Conservation (phyloP, 2,329 filamentous ascomycete species). For the Epicoccum nigrum region DNA sequence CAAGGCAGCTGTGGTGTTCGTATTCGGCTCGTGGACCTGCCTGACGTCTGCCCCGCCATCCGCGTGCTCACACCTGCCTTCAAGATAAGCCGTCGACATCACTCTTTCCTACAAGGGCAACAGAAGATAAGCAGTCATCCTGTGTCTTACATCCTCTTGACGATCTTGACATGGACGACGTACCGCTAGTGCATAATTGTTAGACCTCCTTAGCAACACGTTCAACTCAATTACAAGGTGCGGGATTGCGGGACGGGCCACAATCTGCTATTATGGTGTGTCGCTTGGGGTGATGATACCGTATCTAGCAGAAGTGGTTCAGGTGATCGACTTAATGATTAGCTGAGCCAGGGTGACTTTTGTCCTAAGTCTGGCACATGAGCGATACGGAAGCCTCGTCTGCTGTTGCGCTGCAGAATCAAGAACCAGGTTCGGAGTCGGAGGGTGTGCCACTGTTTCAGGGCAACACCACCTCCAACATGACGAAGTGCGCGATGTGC, state of each 20-base stretch:
- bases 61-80: slow-evolving; percentile 2
- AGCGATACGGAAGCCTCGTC: slow-evolving; percentile 12
- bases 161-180: background rate
- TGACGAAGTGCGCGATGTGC: background rate
- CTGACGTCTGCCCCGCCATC: slow-evolving; percentile 16
- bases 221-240: background rate
- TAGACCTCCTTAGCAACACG: background rate
- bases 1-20: background rate
- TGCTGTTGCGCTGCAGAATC: slow-evolving; percentile 14
- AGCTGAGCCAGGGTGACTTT: background rate
- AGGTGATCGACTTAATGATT: slow-evolving; percentile 14
- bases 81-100: slow-evolving; percentile 8
- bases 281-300: background rate
- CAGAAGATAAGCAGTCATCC: slow-evolving; percentile 6
- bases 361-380: slow-evolving; percentile 24
- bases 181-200: background rate
- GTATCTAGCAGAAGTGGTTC: background rate
- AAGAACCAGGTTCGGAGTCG: slow-evolving; percentile 15
- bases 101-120: slow-evolving; percentile 1
- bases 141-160: background rate
- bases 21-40: slow-evolving; percentile 1
- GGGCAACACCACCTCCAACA: slow-evolving; percentile 6
- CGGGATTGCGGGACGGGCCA: slow-evolving; percentile 10
- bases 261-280: slow-evolving; percentile 2
- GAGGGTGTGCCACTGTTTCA: slow-evolving; percentile 27